These are phyloP conservation scores for Viola pubescens DNA, from an alignment of 441 rosid genomes.

Conservation along the genomic window DNA sequence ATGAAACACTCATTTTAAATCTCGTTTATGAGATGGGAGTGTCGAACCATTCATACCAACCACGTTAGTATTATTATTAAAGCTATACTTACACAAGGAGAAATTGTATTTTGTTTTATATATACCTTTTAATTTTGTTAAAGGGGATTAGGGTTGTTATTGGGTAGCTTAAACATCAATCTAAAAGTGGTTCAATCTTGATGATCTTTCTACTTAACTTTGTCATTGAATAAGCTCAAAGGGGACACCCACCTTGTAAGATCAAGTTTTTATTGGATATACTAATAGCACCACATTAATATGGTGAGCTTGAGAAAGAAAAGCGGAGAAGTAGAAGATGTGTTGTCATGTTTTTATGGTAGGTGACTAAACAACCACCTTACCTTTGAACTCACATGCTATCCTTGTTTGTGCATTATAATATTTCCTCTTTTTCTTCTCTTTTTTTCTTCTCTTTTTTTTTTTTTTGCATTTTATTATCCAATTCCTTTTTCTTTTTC, in stretches of 20 bases:
- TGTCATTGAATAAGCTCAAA: conserved; percentile 9
- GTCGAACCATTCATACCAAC: too few relatives aligned
- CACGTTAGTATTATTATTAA: too few relatives aligned
- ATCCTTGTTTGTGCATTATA: conserved; percentile 24
- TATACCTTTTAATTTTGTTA: too few relatives aligned
- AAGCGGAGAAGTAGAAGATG: conserved; percentile 26
- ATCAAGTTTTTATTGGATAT: conserved; percentile 5
- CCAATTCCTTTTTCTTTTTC: conserved; percentile 22
- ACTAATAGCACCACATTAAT: background rate
- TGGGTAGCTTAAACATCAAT: background rate
- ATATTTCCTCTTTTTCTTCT: too few relatives aligned
- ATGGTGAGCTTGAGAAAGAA: conserved; percentile 14
- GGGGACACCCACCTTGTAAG: background rate
- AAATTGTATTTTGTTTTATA: too few relatives aligned
- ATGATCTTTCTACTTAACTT: conserved; percentile 5
- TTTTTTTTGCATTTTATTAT: conserved; percentile 8
- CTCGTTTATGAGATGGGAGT: too few relatives aligned
- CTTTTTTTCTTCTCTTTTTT: too few relatives aligned
- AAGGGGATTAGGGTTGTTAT: background rate
- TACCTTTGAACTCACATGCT: conserved; percentile 44
- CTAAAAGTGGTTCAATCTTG: conserved; percentile 11
- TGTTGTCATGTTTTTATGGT: conserved; percentile 42
- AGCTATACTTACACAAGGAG: too few relatives aligned
- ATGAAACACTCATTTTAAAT: too few relatives aligned
- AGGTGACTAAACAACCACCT: conserved; percentile 53